These are phyloP conservation scores for Herpotrichia juniperi DNA, from an alignment of 2,329 filamentous ascomycete genomes.

Conservation along the genomic window DNA sequence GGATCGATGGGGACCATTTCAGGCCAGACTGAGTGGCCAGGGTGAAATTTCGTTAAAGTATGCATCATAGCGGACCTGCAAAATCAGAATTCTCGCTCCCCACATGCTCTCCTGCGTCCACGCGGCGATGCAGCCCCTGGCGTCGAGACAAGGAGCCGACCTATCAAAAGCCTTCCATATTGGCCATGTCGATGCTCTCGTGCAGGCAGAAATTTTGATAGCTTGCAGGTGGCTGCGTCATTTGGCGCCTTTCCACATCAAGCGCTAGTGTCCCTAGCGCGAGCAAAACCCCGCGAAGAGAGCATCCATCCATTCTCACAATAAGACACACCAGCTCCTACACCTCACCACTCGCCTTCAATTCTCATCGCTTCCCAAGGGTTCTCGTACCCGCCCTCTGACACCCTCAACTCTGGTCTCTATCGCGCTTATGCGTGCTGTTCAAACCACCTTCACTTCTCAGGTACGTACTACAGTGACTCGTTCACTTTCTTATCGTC, in stretches of 20 bases:
- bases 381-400: conserved; percentile 14
- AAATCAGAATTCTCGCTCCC: conserved; percentile 2
- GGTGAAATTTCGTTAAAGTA: background rate
- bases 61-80: background rate
- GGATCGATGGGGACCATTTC: too few species aligned
- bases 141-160: background rate
- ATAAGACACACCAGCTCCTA: background rate
- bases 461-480: conserved; percentile 51
- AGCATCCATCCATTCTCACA: background rate
- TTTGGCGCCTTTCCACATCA: background rate
- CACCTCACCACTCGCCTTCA: background rate
- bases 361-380: background rate
- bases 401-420: conserved; percentile 26
- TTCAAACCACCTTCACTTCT: conserved; percentile 58
- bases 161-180: background rate
- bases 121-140: background rate
- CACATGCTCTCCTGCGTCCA: background rate
- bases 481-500: conserved; percentile 33
- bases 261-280: background rate
- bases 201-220: conserved; percentile 1
- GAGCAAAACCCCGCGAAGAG: background rate
- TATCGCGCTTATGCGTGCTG: conserved; percentile 56
- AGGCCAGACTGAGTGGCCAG: background rate
- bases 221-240: background rate
- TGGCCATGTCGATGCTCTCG: background rate